Conservation (phyloP, 257 asterid genomes). For the Gentiana straminea region DNA sequence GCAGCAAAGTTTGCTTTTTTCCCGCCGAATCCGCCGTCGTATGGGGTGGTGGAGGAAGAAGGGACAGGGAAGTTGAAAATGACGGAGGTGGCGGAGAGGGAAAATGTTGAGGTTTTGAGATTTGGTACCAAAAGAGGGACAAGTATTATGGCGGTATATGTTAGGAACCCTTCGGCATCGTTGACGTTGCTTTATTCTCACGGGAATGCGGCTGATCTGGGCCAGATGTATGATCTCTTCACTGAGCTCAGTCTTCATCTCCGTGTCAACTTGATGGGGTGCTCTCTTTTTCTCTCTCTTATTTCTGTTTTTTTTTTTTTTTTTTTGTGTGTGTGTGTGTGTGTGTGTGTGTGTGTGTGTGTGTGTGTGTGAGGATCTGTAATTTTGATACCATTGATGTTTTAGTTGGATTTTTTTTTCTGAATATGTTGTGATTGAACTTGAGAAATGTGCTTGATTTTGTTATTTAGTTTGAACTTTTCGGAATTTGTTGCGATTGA, state of each 20-base stretch:
- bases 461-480: no score
- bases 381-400: not conserved
- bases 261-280: slow-evolving; percentile 91
- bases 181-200: slow-evolving; percentile 81
- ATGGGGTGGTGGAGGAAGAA: slow-evolving; percentile 45
- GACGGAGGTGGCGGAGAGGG: slow-evolving; percentile 75
- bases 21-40: slow-evolving; percentile 90
- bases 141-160: slow-evolving; percentile 66
- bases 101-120: slow-evolving; percentile 73
- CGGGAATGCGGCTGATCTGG: slow-evolving; percentile 99
- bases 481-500: no score
- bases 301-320: no score
- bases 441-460: no score
- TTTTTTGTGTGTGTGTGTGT: no score
- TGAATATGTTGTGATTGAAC: no score
- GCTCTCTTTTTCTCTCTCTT: slow-evolving; percentile 5
- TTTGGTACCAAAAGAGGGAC: slow-evolving; percentile 69
- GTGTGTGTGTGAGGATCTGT: not conserved
- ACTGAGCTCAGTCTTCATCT: slow-evolving; percentile 81
- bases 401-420: no score
- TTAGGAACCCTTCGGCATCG: slow-evolving; percentile 68
- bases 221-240: slow-evolving; percentile 91
- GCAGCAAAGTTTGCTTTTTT: slow-evolving; percentile 93
- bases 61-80: slow-evolving; percentile 55
- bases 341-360: no score